Base-by-base conservation (phyloP, 1,139 yeast species). In the Candida neerlandica region DNA sequence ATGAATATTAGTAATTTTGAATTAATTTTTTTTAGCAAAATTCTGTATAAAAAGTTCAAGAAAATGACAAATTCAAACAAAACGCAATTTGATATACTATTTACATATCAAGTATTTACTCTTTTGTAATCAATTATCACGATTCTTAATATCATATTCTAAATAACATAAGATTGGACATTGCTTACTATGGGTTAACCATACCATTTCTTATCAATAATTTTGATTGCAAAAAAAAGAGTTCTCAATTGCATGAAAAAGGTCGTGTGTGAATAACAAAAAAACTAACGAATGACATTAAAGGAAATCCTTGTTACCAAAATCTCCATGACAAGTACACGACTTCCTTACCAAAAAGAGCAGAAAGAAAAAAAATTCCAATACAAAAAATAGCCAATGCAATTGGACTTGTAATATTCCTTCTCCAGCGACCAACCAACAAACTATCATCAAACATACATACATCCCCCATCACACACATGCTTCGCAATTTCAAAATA, bases 401-500 rank as follows among this genome's bases (percentile, higher is more conserved):
- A 23, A 38, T 38, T 23, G 30, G 23, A 23, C 16, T 23, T 14
- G 11, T 10, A 18, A 15, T 21, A 23, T 19, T 23, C 27, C 27
- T 23, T 23, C 27, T 23, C 42, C 37, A 15, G 32, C 35, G 9
- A 30, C 33, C 30, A 43, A 39, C 42, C 40, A 18, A 35, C 27
- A 41, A 35, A n/a, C 5, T 16, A 27, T 30, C 37, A 35, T 23
- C 30, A n/a, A n/a, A 23, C 23, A 46, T 2, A 4, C 15, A 50
- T 27, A 44, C 40, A 14, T 34, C n/a, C 12, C 43, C 35, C 33
- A 6, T 12, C 18, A 45, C 27, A 23, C 27, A 11, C 21, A 64
- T 64, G 68, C 65, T 64, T 62, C 63, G 66, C 56, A 58, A 52
- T 50, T 51, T 58, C 41, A 56, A 53, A 54, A 50, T 46, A 51